Evolutionary conservation across 2,329 filamentous ascomycete genomes (phyloP).

Genomic region (Lachnellula subtilissima): DNA sequence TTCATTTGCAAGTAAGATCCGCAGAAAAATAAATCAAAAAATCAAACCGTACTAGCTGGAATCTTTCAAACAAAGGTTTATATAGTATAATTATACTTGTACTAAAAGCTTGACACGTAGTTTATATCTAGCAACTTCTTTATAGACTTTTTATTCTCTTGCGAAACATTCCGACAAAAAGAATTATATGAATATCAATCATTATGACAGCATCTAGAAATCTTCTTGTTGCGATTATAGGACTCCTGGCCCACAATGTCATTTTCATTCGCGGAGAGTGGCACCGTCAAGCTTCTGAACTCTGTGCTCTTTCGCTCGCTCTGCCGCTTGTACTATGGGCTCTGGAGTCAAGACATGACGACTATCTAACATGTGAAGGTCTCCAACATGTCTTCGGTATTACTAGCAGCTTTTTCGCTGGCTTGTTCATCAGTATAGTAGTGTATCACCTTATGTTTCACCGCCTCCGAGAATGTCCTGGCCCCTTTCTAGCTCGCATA

Average conservation of each 20-base stretch:
- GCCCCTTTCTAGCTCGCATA: not conserved
- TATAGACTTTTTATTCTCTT: not conserved
- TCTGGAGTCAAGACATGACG: not conserved
- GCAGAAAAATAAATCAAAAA: not conserved
- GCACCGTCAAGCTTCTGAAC: not conserved
- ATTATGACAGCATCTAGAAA: not conserved
- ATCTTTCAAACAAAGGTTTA: not conserved
- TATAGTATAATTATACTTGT: not conserved
- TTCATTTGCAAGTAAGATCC: not conserved
- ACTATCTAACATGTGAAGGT: not conserved
- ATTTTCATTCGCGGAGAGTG: not conserved
- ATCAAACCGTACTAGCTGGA: not conserved
- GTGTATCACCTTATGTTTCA: conserved; percentile 6
- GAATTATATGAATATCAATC: not conserved
- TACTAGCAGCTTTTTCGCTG: not conserved
- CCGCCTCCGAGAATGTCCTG: conserved; percentile 4
- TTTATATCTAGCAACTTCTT: not conserved
- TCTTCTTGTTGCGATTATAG: not conserved
- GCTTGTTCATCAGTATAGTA: conserved; percentile 3
- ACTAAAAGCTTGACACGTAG: not conserved
- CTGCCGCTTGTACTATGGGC: not conserved
- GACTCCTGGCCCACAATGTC: not conserved
- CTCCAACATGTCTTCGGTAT: not conserved
- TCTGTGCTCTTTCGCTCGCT: not conserved
- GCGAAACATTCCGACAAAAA: not conserved